Evolutionary conservation across 1,139 yeast genomes (phyloP).

Genomic region (Blastobotrys serpentis): DNA sequence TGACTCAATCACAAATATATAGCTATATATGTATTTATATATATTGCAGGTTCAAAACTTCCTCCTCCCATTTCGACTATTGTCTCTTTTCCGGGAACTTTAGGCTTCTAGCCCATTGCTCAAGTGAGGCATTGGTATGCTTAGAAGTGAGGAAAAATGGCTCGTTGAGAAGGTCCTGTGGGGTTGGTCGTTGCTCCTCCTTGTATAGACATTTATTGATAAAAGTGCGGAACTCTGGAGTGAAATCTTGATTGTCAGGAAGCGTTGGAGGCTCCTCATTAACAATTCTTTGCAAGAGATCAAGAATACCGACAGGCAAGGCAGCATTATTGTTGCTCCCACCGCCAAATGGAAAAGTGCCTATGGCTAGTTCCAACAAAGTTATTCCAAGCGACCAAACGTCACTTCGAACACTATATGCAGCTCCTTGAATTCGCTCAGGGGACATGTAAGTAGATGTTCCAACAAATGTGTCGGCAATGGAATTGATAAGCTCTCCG

Average conservation of each 20-base stretch:
- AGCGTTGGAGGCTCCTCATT: conserved; percentile 87
- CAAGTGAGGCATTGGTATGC: conserved; percentile 45
- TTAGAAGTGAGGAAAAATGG: conserved; percentile 49
- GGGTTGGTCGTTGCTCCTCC: conserved; percentile 60
- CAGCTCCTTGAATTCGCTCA: conserved; percentile 91
- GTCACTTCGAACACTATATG: conserved; percentile 89
- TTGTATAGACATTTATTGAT: conserved; percentile 71
- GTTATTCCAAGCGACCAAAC: conserved; percentile 95
- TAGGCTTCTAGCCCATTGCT: conserved; percentile 48
- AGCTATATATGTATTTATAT: neutral
- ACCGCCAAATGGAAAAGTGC: conserved; percentile 60
- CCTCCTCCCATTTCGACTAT: too few species aligned
- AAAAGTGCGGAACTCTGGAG: conserved; percentile 55
- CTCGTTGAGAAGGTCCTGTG: conserved; percentile 53
- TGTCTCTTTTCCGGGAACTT: conserved; percentile 13
- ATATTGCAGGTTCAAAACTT: too few species aligned
- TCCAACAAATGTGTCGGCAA: conserved; percentile 96
- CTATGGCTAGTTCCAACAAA: conserved; percentile 84
- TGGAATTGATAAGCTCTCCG: conserved; percentile 83
- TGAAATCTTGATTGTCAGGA: conserved; percentile 43
- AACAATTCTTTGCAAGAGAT: conserved; percentile 85
- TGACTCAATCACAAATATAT: neutral
- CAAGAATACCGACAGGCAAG: conserved; percentile 71
- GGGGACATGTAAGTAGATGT: conserved; percentile 98
- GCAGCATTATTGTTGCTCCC: conserved; percentile 26